Evolutionary conservation across 73 alveolate genomes (phyloP).

Genomic region (Symbiodinium natans): DNA sequence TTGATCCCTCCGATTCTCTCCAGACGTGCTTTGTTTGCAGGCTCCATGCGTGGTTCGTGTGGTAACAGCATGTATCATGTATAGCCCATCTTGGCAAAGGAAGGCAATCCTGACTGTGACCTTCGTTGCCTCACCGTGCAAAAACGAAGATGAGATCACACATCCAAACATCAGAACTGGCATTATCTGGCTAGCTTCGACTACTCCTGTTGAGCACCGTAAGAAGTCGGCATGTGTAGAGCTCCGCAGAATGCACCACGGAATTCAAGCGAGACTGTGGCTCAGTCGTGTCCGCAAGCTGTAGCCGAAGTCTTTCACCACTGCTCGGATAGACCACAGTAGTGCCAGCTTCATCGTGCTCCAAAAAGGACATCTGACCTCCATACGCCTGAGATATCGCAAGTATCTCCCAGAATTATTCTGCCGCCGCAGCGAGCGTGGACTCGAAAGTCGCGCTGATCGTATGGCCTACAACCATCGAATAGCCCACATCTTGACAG

Average conservation of each 20-base stretch:
- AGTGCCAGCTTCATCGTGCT: neutral
- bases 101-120: too few relatives aligned
- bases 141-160: too few relatives aligned
- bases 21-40: too few relatives aligned
- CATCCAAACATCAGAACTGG: too few relatives aligned
- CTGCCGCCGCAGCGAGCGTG: conserved; percentile 47
- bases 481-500: neutral
- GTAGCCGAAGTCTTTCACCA: neutral
- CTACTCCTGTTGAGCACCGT: too few relatives aligned
- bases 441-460: conserved; percentile 55
- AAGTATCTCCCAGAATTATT: conserved; percentile 45
- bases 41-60: neutral
- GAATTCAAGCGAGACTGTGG: neutral
- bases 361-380: conserved; percentile 67
- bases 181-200: too few relatives aligned
- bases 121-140: too few relatives aligned
- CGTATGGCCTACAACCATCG: conserved; percentile 87
- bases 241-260: neutral
- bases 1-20: too few relatives aligned
- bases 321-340: conserved; percentile 1
- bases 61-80: too few relatives aligned
- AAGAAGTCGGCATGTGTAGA: too few relatives aligned
- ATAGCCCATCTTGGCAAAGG: too few relatives aligned
- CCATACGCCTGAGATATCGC: conserved; percentile 65
- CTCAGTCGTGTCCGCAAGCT: neutral